These are phyloP conservation scores for Polytrichum formosum DNA, from an alignment of 225 moss, liverwort and hornwort species.

Conservation along the genomic window DNA sequence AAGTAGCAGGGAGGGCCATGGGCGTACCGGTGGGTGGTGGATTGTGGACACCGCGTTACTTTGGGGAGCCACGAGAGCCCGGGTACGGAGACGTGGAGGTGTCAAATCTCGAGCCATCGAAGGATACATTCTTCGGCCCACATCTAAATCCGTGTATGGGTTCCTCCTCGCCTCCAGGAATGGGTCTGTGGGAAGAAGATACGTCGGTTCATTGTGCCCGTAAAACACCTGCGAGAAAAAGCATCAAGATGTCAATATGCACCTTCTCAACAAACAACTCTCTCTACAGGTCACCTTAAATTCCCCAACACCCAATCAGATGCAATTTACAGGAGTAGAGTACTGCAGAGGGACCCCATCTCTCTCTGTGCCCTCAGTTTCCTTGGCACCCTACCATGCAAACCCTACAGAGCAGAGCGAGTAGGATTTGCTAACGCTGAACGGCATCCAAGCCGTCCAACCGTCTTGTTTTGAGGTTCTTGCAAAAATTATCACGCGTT, in stretches of 20 bases:
- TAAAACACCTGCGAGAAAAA: constrained; percentile 42
- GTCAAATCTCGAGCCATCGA: constrained; percentile 6
- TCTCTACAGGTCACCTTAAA: too few species aligned
- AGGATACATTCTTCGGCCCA: not conserved
- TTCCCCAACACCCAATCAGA: too few species aligned
- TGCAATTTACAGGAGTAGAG: too few species aligned
- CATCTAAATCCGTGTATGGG: not conserved
- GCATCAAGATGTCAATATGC: not conserved
- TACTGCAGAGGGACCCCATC: too few species aligned
- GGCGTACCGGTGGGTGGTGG: constrained; percentile 13
- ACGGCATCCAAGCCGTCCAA: too few species aligned
- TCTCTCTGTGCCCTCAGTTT: too few species aligned
- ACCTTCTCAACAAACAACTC: too few species aligned
- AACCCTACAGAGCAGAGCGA: too few species aligned
- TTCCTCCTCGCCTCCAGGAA: constrained; percentile 10
- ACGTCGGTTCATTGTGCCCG: constrained; percentile 39
- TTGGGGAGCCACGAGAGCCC: constrained; percentile 29
- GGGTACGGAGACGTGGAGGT: constrained; percentile 14
- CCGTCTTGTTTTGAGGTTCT: too few species aligned
- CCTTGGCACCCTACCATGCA: too few species aligned
- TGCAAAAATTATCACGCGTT: too few species aligned
- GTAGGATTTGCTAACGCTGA: too few species aligned
- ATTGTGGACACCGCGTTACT: not conserved
- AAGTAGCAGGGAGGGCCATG: not conserved
- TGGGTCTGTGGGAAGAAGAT: constrained; percentile 14